Percentiles rank a stretch among this genome's conserved stretches.
phyloP scores from a whole-genome alignment of 176 grass and related monocot species.

The Bromus sterilis region DNA sequence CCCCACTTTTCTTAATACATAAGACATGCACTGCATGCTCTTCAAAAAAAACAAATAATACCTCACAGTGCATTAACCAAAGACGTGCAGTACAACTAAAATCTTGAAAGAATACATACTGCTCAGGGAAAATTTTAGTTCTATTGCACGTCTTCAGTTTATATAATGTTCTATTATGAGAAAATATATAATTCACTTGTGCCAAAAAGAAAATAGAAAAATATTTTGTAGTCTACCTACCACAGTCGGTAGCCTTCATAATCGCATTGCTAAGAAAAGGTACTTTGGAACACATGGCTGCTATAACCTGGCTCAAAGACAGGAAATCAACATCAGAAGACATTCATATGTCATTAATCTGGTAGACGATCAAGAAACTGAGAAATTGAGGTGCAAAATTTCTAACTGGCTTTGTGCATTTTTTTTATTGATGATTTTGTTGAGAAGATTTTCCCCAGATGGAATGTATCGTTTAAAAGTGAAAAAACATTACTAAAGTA shows the following conservation, averaged over 20 bases:
- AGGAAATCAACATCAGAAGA: constrained; percentile 7
- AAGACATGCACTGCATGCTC: no score
- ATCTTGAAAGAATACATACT: no score
- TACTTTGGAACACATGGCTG: constrained; percentile 89
- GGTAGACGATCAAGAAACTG: not conserved
- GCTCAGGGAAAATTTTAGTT: not conserved
- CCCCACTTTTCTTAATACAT: no score
- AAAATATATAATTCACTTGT: not conserved
- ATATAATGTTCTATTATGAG: not conserved
- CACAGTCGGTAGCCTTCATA: constrained; percentile 74
- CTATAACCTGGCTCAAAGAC: constrained; percentile 46
- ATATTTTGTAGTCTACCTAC: constrained; percentile 32
- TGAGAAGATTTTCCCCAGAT: not conserved
- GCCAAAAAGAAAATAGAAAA: not conserved
- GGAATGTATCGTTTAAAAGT: not conserved
- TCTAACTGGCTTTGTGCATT: not conserved
- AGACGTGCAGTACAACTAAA: no score
- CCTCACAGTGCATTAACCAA: no score
- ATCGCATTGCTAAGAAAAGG: constrained; percentile 83
- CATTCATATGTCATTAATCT: not conserved
- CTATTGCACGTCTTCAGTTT: not conserved
- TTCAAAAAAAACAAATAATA: no score
- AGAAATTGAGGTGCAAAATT: not conserved
- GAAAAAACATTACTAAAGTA: no score
- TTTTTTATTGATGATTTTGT: not conserved